Conservation (phyloP, 192 early-diverging fungal genomes). For the Diversispora eburnea region DNA sequence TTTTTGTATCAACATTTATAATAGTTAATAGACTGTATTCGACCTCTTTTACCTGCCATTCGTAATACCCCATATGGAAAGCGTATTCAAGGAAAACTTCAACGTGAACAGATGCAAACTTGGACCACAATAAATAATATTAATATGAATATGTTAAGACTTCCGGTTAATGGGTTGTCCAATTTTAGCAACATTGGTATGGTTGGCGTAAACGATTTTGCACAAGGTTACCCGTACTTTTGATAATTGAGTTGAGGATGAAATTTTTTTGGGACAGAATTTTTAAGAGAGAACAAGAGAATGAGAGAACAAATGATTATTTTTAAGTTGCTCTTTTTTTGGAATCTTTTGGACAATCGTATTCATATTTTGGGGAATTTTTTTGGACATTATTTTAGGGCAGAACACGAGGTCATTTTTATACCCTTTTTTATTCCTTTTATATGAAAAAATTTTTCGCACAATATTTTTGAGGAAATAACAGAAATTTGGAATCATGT, state of each 20-base stretch:
- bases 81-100: constrained; percentile 79
- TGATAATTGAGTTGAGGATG: constrained; percentile 31
- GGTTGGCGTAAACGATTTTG: constrained; percentile 49
- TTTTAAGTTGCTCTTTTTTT: too few species aligned
- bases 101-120: constrained; percentile 48
- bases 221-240: constrained; percentile 40
- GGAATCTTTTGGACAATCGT: too few species aligned
- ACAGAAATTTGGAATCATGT: too few species aligned
- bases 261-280: background rate
- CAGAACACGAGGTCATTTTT: too few species aligned
- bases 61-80: constrained; percentile 87
- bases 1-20: background rate
- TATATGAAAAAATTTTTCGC: too few species aligned
- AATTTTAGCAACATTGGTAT: constrained; percentile 34
- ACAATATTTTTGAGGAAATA: too few species aligned
- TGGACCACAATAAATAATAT: constrained; percentile 34
- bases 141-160: constrained; percentile 28
- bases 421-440: too few species aligned
- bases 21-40: constrained; percentile 73
- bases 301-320: too few species aligned
- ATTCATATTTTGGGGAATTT: too few species aligned
- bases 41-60: constrained; percentile 73
- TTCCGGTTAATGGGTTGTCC: constrained; percentile 19
- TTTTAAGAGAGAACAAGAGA: too few species aligned
- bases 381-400: too few species aligned